Base-by-base conservation (phyloP, 163 green algal species). In the Chloromonas sp. region DNA sequence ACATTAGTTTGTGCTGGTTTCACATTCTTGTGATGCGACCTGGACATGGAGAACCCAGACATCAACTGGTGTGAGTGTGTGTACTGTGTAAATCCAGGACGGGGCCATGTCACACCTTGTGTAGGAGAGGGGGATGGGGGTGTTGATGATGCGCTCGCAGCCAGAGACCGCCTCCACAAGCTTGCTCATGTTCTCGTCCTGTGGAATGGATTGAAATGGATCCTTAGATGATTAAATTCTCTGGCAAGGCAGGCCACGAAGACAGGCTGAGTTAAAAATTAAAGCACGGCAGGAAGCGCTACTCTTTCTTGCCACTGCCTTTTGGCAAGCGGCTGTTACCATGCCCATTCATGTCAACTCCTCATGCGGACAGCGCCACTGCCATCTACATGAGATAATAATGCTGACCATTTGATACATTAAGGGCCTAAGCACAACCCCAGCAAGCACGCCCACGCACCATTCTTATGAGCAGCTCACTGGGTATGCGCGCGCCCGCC, bases 101-200 rank as follows among this genome's bases (percentile, higher is more conserved):
- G 70, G 13, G 13, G 70, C 13, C 70, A 36, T 80, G 15, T 15
- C 81, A 79, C 14, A 88, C 78, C 91, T 86, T 58, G 91, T 94
- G 87, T 93, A 95, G 1, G 79, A 81, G 3, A 94, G 87, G 0
- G 91, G 92, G 61, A 95, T 93, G 62, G 92, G 92, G 0, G 91
- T 94, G 84, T 90, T 92, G 66, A 94, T 85, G 78, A 95, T 90
- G 15, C 91, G 87, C 86, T 95, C 92, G 82, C 90, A 94, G 2
- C 82, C 83, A 60, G 60, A 84, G 60, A 89, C 81, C 61, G 84
- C 84, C 61, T 87, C 71, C 62, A 87, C 87, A 61, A 91, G 84
- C 15, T 78, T 85, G 14, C 71, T 86, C 74, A 91, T 82, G 84
- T 89, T 89, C 79, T 91, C 86, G 81, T 91, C 86, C 82, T 60